These are phyloP conservation scores for Neospora caninum DNA, from an alignment of 169 alveolate genomes.

Conservation along the genomic window DNA sequence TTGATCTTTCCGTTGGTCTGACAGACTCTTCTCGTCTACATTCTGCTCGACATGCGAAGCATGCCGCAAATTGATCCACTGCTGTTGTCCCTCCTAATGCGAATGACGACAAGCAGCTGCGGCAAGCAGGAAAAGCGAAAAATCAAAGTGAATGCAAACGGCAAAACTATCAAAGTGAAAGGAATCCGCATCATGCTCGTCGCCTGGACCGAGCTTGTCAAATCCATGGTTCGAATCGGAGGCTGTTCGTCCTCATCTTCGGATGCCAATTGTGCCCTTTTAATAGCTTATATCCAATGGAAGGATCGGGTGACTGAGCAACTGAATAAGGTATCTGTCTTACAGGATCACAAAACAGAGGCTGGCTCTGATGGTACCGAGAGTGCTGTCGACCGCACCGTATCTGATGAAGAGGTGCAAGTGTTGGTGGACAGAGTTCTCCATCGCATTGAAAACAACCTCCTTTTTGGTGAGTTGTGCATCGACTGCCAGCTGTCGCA, in stretches of 20 bases:
- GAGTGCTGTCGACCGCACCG: not conserved
- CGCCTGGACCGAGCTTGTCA: conserved; percentile 1
- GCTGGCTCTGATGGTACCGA: not conserved
- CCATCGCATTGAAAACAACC: not conserved
- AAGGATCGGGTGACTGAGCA: not conserved
- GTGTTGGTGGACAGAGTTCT: not conserved
- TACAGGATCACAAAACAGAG: not conserved
- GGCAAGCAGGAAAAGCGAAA: not conserved
- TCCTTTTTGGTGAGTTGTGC: not conserved
- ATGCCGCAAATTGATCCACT: not conserved
- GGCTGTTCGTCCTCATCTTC: not conserved
- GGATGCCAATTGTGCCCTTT: not conserved
- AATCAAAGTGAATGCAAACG: not conserved
- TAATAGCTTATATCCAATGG: not conserved
- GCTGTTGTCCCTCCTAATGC: not conserved
- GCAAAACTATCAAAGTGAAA: not conserved
- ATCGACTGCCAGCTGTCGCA: too few species aligned
- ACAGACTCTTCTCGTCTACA: not conserved
- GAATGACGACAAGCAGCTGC: not conserved
- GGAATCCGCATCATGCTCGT: not conserved
- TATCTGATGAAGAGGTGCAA: not conserved
- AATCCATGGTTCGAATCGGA: not conserved
- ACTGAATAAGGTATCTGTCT: not conserved
- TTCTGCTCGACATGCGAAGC: not conserved
- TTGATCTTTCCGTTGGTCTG: not conserved